Evolutionary conservation across 306 rosid species (phyloP).

Genomic region (Malus domestica): DNA sequence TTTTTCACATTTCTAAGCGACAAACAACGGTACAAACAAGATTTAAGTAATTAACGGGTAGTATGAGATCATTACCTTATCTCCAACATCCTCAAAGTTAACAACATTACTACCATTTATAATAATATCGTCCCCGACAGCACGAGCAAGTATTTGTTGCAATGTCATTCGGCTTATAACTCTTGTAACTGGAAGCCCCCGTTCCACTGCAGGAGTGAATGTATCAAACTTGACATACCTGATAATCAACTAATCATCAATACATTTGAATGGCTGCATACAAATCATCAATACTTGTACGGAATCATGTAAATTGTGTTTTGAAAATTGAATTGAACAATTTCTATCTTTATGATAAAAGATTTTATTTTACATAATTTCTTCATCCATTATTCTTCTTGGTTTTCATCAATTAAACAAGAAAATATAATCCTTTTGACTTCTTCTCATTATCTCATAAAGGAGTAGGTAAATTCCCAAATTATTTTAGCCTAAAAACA

Average conservation of each 20-base stretch:
- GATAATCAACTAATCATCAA: constrained; percentile 40
- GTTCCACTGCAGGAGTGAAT: constrained; percentile 94
- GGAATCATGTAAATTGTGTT: not conserved
- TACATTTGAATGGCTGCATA: constrained; percentile 14
- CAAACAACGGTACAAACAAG: not conserved
- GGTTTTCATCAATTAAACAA: not conserved
- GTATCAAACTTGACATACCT: constrained; percentile 99
- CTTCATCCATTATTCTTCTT: not conserved
- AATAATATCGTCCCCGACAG: constrained; percentile 70
- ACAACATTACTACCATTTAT: constrained; percentile 72
- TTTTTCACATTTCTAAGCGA: not conserved
- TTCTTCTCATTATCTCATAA: not conserved
- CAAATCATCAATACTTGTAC: not conserved
- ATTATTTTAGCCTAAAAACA: not conserved
- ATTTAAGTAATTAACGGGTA: constrained; percentile 10
- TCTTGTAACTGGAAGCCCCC: constrained; percentile 94
- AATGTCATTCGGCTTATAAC: constrained; percentile 83
- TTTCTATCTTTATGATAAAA: not conserved
- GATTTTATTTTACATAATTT: too few relatives aligned
- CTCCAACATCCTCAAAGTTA: constrained; percentile 64
- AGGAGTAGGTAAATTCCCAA: not conserved
- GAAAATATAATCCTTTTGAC: not conserved
- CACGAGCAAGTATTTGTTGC: constrained; percentile 84
- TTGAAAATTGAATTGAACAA: not conserved
- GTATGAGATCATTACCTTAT: constrained; percentile 47